Conservation (phyloP, 331 rosid genomes). For the Stylosanthes scabra region DNA sequence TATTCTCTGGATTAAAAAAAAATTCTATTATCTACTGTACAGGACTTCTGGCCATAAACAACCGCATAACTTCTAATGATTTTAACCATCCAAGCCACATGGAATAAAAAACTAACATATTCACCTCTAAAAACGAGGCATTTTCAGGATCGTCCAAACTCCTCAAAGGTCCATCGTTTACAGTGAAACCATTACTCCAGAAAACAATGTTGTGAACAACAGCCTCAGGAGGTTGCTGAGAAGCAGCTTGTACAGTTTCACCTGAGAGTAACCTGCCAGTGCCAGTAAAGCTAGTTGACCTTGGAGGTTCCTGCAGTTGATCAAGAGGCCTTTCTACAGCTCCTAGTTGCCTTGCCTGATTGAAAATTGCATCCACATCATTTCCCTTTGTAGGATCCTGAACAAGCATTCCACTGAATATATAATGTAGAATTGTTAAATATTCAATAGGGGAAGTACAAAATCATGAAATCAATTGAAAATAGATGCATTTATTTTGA, state of each 20-base stretch:
- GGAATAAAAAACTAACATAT: constrained; percentile 25
- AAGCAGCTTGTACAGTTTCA: constrained; percentile 68
- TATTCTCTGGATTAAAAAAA: constrained; percentile 11
- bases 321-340: constrained; percentile 87
- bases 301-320: constrained; percentile 72
- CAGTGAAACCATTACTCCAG: constrained; percentile 92
- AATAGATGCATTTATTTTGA: not conserved
- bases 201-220: constrained; percentile 89
- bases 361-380: constrained; percentile 87
- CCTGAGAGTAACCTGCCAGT: constrained; percentile 93
- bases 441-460: not conserved
- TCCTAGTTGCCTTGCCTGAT: constrained; percentile 89
- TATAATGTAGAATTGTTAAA: constrained; percentile 36
- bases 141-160: constrained; percentile 97
- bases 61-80: constrained; percentile 14
- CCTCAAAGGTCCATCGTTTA: constrained; percentile 95
- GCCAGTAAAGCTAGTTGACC: constrained; percentile 90
- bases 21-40: not conserved
- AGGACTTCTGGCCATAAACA: constrained; percentile 9
- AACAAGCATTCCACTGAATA: constrained; percentile 97
- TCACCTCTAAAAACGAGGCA: constrained; percentile 91
- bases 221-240: constrained; percentile 88
- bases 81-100: constrained; percentile 15
- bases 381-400: constrained; percentile 95
- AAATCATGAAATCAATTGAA: constrained; percentile 20